A percentile compares a stretch with the other conserved stretches of the same genome.
Conservation (phyloP, 2,329 filamentous ascomycete genomes). For the Grosmannia serpens region DNA sequence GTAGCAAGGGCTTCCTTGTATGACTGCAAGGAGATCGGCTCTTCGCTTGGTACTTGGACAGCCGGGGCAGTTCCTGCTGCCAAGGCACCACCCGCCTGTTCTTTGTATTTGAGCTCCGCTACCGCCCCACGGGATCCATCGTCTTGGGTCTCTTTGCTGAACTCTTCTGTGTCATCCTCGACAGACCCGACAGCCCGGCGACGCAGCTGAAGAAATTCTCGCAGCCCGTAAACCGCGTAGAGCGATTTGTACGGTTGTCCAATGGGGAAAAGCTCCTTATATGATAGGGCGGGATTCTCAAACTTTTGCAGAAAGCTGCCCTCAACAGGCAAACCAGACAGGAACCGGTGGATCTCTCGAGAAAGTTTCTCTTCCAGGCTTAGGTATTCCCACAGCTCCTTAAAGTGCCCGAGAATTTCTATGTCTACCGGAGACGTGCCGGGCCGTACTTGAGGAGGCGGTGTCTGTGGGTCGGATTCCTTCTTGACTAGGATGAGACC, state of each 20-base stretch:
- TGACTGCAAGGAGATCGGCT: constrained; percentile 1
- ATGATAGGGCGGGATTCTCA: constrained; percentile 37
- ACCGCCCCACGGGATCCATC: too few species aligned
- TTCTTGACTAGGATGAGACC: constrained; percentile 57
- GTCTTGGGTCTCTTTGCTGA: not conserved
- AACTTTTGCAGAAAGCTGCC: constrained; percentile 49
- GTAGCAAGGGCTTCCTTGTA: constrained; percentile 27
- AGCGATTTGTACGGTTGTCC: constrained; percentile 61
- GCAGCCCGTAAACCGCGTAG: constrained; percentile 59
- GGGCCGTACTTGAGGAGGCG: constrained; percentile 32
- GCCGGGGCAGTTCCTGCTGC: not conserved
- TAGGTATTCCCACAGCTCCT: constrained; percentile 72
- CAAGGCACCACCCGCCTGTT: not conserved
- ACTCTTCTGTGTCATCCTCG: not conserved
- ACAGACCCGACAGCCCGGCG: constrained; percentile 15
- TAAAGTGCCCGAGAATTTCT: constrained; percentile 71
- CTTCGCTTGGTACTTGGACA: not conserved
- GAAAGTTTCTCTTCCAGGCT: constrained; percentile 60
- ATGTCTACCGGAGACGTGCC: constrained; percentile 56
- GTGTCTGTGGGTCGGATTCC: constrained; percentile 34
- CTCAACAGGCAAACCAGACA: constrained; percentile 59
- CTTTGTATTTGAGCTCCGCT: not conserved
- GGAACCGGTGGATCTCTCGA: constrained; percentile 59
- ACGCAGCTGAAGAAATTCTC: constrained; percentile 43
- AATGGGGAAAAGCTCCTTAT: constrained; percentile 54